These are phyloP conservation scores for Quercus alba DNA, from an alignment of 306 rosid genomes.

Conservation along the genomic window DNA sequence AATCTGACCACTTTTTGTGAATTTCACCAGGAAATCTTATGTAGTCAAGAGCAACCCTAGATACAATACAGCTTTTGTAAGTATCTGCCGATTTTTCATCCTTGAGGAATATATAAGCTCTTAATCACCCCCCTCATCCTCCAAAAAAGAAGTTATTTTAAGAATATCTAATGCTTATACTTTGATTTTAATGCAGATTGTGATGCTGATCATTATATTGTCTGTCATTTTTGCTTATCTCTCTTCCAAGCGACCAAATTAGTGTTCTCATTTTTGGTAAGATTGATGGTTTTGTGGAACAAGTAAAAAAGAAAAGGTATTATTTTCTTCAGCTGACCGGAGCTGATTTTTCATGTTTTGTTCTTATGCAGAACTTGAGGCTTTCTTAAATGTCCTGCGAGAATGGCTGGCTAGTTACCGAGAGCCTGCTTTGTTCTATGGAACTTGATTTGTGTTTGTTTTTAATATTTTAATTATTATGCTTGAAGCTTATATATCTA, in stretches of 20 bases:
- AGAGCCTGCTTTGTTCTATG: not conserved
- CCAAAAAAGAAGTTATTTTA: not conserved
- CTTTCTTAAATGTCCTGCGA: not conserved
- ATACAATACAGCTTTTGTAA: constrained; percentile 51
- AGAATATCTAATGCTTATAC: constrained; percentile 15
- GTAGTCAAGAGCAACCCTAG: constrained; percentile 31
- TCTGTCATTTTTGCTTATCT: constrained; percentile 57
- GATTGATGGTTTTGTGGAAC: not conserved
- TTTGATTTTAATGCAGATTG: constrained; percentile 48
- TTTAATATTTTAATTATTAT: not conserved
- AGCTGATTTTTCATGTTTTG: not conserved
- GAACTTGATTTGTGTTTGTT: not conserved
- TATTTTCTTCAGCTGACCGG: not conserved
- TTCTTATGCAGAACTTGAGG: constrained; percentile 12
- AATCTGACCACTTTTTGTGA: constrained; percentile 28
- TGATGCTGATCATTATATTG: constrained; percentile 43
- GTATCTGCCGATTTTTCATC: constrained; percentile 4
- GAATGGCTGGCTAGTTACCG: constrained; percentile 3
- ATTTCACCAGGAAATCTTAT: constrained; percentile 60
- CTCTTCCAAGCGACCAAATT: constrained; percentile 43
- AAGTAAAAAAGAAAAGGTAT: not conserved
- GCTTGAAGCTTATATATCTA: not conserved
- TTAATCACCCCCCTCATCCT: not conserved
- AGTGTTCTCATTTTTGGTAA: constrained; percentile 26
- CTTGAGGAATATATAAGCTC: not conserved